Percentiles rank a stretch among this genome's conserved stretches.
These are phyloP conservation scores for Paraleonurus japonicus DNA, from an alignment of 257 asterid genomes.

Conservation along the genomic window DNA sequence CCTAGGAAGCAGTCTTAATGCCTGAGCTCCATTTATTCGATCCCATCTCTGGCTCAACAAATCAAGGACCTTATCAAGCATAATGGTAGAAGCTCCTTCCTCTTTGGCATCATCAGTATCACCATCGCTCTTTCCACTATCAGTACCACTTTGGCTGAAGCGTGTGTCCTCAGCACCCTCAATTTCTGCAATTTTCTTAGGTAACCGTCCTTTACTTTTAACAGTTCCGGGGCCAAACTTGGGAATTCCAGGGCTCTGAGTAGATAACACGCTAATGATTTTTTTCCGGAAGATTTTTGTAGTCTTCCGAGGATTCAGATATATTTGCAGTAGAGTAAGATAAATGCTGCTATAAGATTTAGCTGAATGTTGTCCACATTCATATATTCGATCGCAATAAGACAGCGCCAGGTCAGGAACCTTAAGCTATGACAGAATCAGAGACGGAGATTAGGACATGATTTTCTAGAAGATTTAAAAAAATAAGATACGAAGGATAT, in stretches of 20 bases:
- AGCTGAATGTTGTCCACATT: conserved; percentile 66
- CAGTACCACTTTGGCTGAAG: conserved; percentile 76
- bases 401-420: conserved; percentile 91
- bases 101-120: conserved; percentile 68
- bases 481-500: not conserved
- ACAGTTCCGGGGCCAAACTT: conserved; percentile 50
- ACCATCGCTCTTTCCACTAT: conserved; percentile 90
- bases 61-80: conserved; percentile 91
- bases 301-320: conserved; percentile 80
- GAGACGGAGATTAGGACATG: conserved; percentile 14
- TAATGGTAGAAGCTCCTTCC: conserved; percentile 68
- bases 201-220: conserved; percentile 49
- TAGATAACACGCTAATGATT: conserved; percentile 51
- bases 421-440: conserved; percentile 52
- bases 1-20: conserved; percentile 79
- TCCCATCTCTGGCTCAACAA: conserved; percentile 95
- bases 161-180: conserved; percentile 82
- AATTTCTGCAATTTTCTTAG: conserved; percentile 81
- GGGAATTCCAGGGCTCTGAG: conserved; percentile 50
- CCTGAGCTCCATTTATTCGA: conserved; percentile 92
- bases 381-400: conserved; percentile 87
- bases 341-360: conserved; percentile 74
- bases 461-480: not conserved
- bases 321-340: conserved; percentile 86
- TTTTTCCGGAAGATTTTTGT: conserved; percentile 75